A percentile compares a stretch with the other conserved stretches of the same genome.
Evolutionary conservation across 441 rosid genomes (phyloP).

Genomic region (Aleurites moluccanus): DNA sequence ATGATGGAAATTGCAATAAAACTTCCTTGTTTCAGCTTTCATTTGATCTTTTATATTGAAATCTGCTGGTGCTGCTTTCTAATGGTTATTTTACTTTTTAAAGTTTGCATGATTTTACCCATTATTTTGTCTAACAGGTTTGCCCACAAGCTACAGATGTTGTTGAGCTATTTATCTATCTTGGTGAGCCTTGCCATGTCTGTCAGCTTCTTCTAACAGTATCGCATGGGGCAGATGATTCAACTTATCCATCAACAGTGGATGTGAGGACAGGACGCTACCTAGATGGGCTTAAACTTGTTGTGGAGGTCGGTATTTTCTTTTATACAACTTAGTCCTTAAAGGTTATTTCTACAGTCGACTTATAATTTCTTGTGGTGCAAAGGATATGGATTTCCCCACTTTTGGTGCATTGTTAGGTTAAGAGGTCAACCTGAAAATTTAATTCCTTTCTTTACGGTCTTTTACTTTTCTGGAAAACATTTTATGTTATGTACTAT

Average conservation of each 20-base stretch:
- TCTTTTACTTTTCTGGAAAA: background rate
- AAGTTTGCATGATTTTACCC: conserved; percentile 11
- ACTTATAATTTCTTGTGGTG: conserved; percentile 10
- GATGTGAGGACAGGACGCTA: conserved; percentile 87
- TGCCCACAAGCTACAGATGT: conserved; percentile 81
- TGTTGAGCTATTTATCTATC: conserved; percentile 86
- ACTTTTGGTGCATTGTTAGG: background rate
- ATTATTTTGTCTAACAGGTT: conserved; percentile 52
- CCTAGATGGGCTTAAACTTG: conserved; percentile 78
- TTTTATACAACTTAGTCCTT: conserved; percentile 13
- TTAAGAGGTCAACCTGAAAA: background rate
- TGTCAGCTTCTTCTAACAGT: conserved; percentile 90
- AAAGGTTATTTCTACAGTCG: conserved; percentile 18
- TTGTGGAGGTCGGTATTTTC: conserved; percentile 74
- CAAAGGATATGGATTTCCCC: background rate
- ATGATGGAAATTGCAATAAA: conserved; percentile 10
- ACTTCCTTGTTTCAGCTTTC: conserved; percentile 13
- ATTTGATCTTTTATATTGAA: conserved; percentile 1
- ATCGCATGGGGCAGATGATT: conserved; percentile 92
- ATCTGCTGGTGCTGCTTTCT: background rate
- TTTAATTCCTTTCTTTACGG: background rate
- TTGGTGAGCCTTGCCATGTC: conserved; percentile 95
- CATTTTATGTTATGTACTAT: background rate
- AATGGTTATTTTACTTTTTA: background rate
- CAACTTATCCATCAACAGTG: conserved; percentile 77